A percentile compares a stretch with the other conserved stretches of the same genome.
Evolutionary conservation across 495 filamentous ascomycete species (phyloP).

Genomic region (Trichoderma asperelloides): DNA sequence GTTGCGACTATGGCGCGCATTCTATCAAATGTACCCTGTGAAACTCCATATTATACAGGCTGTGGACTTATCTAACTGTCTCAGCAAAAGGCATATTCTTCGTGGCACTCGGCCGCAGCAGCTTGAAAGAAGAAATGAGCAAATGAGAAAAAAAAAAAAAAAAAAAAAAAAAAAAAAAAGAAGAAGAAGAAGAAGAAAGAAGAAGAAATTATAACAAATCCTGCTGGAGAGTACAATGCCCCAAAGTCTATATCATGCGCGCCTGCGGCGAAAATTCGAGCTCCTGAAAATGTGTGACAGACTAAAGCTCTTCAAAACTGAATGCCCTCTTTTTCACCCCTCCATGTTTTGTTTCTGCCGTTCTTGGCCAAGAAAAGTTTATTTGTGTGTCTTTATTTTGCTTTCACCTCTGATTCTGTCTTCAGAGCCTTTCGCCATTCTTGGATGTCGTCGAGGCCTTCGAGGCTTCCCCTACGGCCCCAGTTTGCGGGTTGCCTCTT

Average conservation of each 20-base stretch:
- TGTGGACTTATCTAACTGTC: not conserved
- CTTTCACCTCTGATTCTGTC: not conserved
- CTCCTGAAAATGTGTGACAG: not conserved
- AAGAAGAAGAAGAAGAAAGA: not conserved
- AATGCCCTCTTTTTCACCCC: not conserved
- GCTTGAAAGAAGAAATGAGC: not conserved
- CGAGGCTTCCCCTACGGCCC: slow-evolving; percentile 73
- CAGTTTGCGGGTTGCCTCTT: slow-evolving; percentile 85
- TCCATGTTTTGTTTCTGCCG: not conserved
- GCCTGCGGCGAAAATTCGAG: not conserved
- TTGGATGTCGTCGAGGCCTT: slow-evolving; percentile 19
- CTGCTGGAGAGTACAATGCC: not conserved
- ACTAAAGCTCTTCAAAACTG: not conserved
- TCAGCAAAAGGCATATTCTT: not conserved
- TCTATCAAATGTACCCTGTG: not conserved
- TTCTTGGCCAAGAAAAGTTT: not conserved
- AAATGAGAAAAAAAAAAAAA: not conserved
- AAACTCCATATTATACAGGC: not conserved
- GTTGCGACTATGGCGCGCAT: not conserved
- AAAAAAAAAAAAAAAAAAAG: not conserved
- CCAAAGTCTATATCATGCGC: not conserved
- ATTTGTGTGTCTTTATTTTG: not conserved
- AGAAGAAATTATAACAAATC: not conserved
- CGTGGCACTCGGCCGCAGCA: not conserved
- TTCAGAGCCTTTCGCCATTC: not conserved